Evolutionary conservation across 345 rosid species (phyloP).

Genomic region (Brassica rapa): DNA sequence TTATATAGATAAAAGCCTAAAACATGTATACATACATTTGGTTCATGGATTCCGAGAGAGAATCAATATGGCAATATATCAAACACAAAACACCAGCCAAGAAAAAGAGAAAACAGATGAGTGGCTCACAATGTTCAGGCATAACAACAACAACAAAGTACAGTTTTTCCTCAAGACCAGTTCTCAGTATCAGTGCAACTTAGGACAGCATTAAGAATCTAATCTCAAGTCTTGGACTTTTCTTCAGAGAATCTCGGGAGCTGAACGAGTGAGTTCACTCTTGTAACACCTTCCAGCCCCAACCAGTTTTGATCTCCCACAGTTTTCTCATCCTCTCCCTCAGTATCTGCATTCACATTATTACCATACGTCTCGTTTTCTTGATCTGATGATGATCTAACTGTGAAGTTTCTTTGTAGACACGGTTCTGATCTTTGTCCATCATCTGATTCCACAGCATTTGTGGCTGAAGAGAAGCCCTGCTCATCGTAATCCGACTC

Average conservation of each 20-base stretch:
- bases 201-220: slow-evolving; percentile 16
- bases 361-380: slow-evolving; percentile 52
- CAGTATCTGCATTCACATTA: slow-evolving; percentile 15
- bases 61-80: slow-evolving; percentile 18
- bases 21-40: slow-evolving; percentile 30
- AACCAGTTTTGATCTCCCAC: slow-evolving; percentile 85
- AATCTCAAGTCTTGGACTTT: slow-evolving; percentile 49
- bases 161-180: neutral
- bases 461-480: slow-evolving; percentile 85
- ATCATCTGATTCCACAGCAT: slow-evolving; percentile 79
- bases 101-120: neutral
- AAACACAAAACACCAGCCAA: slow-evolving; percentile 25
- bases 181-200: too few relatives aligned
- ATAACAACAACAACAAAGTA: neutral
- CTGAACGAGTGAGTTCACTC: slow-evolving; percentile 97
- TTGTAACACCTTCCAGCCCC: slow-evolving; percentile 90
- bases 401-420: slow-evolving; percentile 83
- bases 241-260: slow-evolving; percentile 95
- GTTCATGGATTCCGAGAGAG: slow-evolving; percentile 28
- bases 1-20: neutral
- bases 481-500: slow-evolving; percentile 78
- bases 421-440: slow-evolving; percentile 88
- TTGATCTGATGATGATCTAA: slow-evolving; percentile 68
- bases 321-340: slow-evolving; percentile 30
- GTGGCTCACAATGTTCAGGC: slow-evolving; percentile 15